Evolutionary conservation across 768 basidiomycete species (phyloP).

Genomic region (Boletales sp.): DNA sequence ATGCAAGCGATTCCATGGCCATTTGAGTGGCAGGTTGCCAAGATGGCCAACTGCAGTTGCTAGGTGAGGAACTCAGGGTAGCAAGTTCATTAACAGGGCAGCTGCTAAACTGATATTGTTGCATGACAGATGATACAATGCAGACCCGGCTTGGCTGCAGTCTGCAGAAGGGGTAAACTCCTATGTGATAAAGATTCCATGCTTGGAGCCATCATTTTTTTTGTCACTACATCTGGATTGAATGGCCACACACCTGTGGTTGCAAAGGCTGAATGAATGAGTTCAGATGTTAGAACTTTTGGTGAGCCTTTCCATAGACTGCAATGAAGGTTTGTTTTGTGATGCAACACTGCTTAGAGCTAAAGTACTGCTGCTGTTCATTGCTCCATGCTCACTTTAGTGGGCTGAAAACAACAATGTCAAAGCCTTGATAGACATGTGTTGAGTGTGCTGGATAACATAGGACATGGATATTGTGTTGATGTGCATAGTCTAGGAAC

Average conservation of each 20-base stretch:
- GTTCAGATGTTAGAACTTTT: conserved; percentile 13
- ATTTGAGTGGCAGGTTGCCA: no score
- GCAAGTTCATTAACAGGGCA: background rate
- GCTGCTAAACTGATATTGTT: background rate
- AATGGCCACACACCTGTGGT: conserved; percentile 29
- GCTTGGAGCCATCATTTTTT: conserved; percentile 8
- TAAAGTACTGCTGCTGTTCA: conserved; percentile 8
- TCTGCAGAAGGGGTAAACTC: conserved; percentile 18
- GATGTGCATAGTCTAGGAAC: conserved; percentile 37
- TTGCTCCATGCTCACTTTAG: conserved; percentile 31
- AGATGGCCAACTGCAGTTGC: no score
- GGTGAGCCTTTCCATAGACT: conserved; percentile 16
- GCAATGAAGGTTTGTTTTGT: conserved; percentile 9
- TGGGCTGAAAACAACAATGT: conserved; percentile 35
- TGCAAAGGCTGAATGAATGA: conserved; percentile 23
- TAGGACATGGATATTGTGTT: conserved; percentile 39
- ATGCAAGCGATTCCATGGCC: no score
- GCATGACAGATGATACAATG: background rate
- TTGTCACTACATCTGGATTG: background rate
- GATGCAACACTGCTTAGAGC: background rate
- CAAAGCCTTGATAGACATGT: conserved; percentile 38
- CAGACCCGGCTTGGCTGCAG: conserved; percentile 8
- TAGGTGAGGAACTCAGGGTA: background rate
- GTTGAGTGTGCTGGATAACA: conserved; percentile 37
- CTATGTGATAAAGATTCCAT: background rate